Evolutionary conservation across 2,329 filamentous ascomycete genomes (phyloP).

Genomic region (Ustulina deusta): DNA sequence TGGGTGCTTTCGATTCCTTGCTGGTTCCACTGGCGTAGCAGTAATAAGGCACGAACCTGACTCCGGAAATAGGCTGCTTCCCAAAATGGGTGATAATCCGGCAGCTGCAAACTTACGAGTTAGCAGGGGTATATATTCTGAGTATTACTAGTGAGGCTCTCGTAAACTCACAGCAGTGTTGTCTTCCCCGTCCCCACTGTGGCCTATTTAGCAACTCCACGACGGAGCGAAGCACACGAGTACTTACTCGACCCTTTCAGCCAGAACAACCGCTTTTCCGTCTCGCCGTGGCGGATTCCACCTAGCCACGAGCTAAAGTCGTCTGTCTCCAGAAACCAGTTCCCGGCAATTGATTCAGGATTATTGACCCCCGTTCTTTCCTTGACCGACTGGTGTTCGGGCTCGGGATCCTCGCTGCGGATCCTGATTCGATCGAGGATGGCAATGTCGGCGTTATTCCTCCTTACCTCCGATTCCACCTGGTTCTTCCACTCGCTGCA

Average conservation of each 20-base stretch:
- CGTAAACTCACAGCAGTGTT: slow-evolving; percentile 11
- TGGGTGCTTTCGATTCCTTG: slow-evolving; percentile 13
- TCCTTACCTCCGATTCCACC: slow-evolving; percentile 3
- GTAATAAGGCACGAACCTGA: slow-evolving; percentile 15
- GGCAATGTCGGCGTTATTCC: neutral
- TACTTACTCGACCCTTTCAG: slow-evolving; percentile 18
- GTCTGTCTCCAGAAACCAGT: slow-evolving; percentile 5
- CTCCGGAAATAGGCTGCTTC: neutral
- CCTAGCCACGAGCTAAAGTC: slow-evolving; percentile 4
- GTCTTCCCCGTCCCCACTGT: slow-evolving; percentile 18
- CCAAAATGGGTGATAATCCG: slow-evolving; percentile 4
- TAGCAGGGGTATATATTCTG: neutral
- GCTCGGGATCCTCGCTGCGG: slow-evolving; percentile 11
- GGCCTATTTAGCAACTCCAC: neutral
- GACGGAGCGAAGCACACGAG: neutral
- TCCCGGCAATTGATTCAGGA: neutral
- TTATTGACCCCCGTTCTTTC: slow-evolving; percentile 5
- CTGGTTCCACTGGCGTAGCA: slow-evolving; percentile 10
- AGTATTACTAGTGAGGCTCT: neutral
- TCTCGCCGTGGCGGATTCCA: neutral
- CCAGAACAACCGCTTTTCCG: neutral
- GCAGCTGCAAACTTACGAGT: neutral
- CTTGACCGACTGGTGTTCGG: slow-evolving; percentile 1
- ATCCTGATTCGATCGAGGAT: slow-evolving; percentile 1
- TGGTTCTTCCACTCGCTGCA: slow-evolving; percentile 1